Evolutionary conservation across 345 rosid species (phyloP), one percentile per base, ranked within the genome.

Genomic region (Syzygium jambos): DNA sequence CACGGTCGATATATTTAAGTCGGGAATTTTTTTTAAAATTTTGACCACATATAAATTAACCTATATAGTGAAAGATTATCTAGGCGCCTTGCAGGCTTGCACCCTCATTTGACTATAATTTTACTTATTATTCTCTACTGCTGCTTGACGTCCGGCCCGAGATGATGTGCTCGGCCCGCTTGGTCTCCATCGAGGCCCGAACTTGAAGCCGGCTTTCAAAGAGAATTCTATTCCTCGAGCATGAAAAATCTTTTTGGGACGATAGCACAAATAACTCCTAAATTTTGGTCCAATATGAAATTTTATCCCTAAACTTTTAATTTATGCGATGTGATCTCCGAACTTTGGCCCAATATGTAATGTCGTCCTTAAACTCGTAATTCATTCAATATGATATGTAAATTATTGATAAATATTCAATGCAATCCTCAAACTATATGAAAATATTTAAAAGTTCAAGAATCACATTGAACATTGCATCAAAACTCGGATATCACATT

Each of bases 291-390:
- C 2, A 11, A 25, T 59, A 59, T 11, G 11, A 1, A 25, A 25
- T 59, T 6, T 13, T 11, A 6, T 14, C 30, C 27, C 30, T 59
- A 13, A 25, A 25, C 11, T 25, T 59, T 11, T 59, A 59, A 25
- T 25, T 59, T 25, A 29, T 14, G 11, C 0, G 11, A 59, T 25
- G 52, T 2, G 3, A 7, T 11, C 15, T 1, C 5, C 11, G 2
- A 59, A 25, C 0, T 11, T 25, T 59, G 3, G 5, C 30, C 2
- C 1, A 0, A 11, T 5, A 3, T 59, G 0, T 59, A 59, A 27
- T 59, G 0, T 59, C 0, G 0, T 25, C 3, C 27, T 0, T 1
- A 25, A 0, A 27, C 11, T 27, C 0, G 11, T 59, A 59, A 59
- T 59, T 11, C 27, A 59, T 59, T 59, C 1, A 59, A 59, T 27